Evolutionary conservation across 306 rosid species (phyloP), one percentile per base, ranked within the genome.

Genomic region (Inga laurina): DNA sequence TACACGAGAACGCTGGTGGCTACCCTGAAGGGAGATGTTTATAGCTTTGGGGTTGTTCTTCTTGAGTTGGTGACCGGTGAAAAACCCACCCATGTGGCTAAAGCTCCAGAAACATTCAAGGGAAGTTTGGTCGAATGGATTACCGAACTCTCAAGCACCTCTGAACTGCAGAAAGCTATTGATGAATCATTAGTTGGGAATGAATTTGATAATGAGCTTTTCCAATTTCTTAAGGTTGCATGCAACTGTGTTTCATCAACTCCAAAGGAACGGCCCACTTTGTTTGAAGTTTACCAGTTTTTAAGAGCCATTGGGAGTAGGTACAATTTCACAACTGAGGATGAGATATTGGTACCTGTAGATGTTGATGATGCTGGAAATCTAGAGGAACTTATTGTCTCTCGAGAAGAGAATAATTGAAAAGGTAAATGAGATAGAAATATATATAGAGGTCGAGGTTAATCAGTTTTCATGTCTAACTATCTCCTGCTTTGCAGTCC

Each of bases 241-340:
- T 88, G 90, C 80, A 96, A 80, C 61, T 96, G 99, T 81, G 97
- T 96, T 71, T 54, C 48, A 10, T 74, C 80, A 76, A 83, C 67
- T 80, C 74, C 91, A 62, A 96, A 93, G 92, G 98, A 96, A 88
- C 92, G 99, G 84, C 97, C 99, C 3, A 89, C 98, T 30, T 91
- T 96, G 99, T 96, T 93, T 86, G 99, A 96, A 88, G 97, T 96
- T 9, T 94, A 92, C 88, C 99, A 96, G 82, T 86, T 96, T 88
- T 86, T 96, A 64, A 89, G 94, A 89, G 92, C 98, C 74, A 87
- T 96, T 48, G 99, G 99, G 13, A 83, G 81, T 66, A 86, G 62
- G 34, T 96, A 93, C 88, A 82, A 92, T 80, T 93, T 96, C 88
- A 87, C 93, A 62, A 77, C 88, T 14, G 97, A 92, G 2, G 98